Evolutionary conservation across 257 asterid species (phyloP).

Genomic region (Lycium barbarum): DNA sequence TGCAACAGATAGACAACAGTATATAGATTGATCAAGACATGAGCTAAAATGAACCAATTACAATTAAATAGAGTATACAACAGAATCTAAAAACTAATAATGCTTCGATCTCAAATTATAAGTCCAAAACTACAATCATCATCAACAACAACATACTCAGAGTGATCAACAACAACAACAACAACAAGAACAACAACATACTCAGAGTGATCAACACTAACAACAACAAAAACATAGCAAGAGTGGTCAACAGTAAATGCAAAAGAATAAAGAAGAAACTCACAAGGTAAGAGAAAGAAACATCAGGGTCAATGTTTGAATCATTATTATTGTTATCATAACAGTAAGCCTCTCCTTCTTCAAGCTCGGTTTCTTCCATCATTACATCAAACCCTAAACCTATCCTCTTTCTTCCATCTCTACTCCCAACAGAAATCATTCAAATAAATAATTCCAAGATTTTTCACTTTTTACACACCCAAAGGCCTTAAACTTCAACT

Average conservation of each 20-base stretch:
- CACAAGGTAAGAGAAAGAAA: slow-evolving; percentile 93
- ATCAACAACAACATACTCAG: too few relatives aligned
- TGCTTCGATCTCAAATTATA: background rate
- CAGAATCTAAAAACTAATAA: too few relatives aligned
- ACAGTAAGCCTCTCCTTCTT: slow-evolving; percentile 94
- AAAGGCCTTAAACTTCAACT: slow-evolving; percentile 46
- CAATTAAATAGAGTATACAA: background rate
- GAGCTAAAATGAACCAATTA: background rate
- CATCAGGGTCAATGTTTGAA: slow-evolving; percentile 92
- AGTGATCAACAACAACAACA: too few relatives aligned
- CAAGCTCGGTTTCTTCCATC: slow-evolving; percentile 87
- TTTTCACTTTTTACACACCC: slow-evolving; percentile 33
- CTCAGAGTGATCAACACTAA: too few relatives aligned
- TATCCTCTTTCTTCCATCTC: slow-evolving; percentile 79
- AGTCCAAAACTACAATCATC: background rate
- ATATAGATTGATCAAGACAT: too few relatives aligned
- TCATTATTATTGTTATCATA: slow-evolving; percentile 40
- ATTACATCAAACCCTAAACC: slow-evolving; percentile 55
- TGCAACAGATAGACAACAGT: too few relatives aligned
- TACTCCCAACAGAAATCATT: slow-evolving; percentile 82
- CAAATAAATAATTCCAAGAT: slow-evolving; percentile 31
- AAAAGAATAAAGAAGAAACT: slow-evolving; percentile 36
- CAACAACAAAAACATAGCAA: too few relatives aligned
- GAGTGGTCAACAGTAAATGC: background rate
- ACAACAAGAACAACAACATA: too few relatives aligned